These are phyloP conservation scores for Ceratobasidium sp. DNA, from an alignment of 1,284 basidiomycete genomes.

Conservation along the genomic window DNA sequence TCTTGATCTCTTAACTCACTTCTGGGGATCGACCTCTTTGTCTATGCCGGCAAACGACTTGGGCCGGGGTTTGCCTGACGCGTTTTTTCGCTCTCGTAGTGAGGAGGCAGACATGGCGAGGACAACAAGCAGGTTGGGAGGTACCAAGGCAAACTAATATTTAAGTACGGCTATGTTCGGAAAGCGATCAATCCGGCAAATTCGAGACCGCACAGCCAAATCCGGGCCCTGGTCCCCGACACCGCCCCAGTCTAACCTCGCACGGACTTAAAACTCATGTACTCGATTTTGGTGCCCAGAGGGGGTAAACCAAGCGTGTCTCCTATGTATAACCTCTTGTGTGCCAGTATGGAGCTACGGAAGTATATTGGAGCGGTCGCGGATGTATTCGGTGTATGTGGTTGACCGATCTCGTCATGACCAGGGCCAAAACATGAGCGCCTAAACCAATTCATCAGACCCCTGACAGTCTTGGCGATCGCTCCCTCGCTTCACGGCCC, in stretches of 20 bases:
- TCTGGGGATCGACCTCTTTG: constrained; percentile 31
- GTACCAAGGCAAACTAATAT: background rate
- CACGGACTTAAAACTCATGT: background rate
- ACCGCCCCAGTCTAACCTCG: background rate
- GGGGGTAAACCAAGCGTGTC: background rate
- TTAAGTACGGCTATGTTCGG: constrained; percentile 8
- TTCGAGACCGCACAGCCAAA: constrained; percentile 1
- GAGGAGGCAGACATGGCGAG: constrained; percentile 28
- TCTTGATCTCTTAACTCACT: background rate
- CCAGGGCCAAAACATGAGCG: background rate
- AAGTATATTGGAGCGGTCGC: background rate
- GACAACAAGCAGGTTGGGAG: background rate
- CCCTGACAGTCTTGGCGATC: background rate
- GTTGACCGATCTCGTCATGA: background rate
- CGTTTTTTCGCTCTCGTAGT: constrained; percentile 22
- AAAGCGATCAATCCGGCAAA: constrained; percentile 27
- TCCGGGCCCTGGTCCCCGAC: background rate
- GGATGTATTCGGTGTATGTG: background rate
- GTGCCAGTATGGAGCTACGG: background rate
- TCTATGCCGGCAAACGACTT: constrained; percentile 29
- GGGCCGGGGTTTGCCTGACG: constrained; percentile 7
- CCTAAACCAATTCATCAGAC: background rate
- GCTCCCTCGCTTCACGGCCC: background rate
- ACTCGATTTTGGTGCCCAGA: background rate
- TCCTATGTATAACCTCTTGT: no score